Conservation (phyloP, 805 yeast species). For the Metschnikowia baotianmanensis region DNA sequence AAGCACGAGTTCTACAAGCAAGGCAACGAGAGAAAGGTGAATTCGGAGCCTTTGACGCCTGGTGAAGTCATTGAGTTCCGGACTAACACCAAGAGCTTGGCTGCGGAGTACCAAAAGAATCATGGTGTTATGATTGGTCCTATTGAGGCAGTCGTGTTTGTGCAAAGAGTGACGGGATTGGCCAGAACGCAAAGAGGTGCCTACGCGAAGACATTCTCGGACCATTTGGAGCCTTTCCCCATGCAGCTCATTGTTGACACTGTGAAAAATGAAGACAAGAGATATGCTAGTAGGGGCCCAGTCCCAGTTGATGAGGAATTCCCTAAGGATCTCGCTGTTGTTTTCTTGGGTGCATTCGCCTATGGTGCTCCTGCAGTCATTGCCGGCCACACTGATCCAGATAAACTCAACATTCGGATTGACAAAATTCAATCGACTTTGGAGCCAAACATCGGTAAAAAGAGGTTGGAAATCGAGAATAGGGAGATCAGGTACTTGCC, state of each 20-base stretch:
- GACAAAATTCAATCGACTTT: slow-evolving; percentile 35
- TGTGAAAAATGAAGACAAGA: slow-evolving; percentile 68
- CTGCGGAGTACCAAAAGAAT: slow-evolving; percentile 43
- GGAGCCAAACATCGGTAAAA: slow-evolving; percentile 67
- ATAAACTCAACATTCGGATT: slow-evolving; percentile 50
- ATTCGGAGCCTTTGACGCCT: slow-evolving; percentile 34
- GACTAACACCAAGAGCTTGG: slow-evolving; percentile 38
- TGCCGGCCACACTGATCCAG: slow-evolving; percentile 49
- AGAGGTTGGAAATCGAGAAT: slow-evolving; percentile 56
- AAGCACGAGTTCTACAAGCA: slow-evolving; percentile 44
- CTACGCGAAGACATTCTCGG: slow-evolving; percentile 65
- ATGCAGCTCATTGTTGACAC: slow-evolving; percentile 74
- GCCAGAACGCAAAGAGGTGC: slow-evolving; percentile 70
- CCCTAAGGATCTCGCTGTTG: slow-evolving; percentile 67
- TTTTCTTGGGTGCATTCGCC: slow-evolving; percentile 81
- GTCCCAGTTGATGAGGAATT: slow-evolving; percentile 77
- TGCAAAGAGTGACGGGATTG: slow-evolving; percentile 76
- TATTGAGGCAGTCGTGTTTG: slow-evolving; percentile 61
- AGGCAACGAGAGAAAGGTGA: slow-evolving; percentile 22
- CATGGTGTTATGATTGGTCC: slow-evolving; percentile 62
- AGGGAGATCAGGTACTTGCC: slow-evolving; percentile 59
- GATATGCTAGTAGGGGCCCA: slow-evolving; percentile 73
- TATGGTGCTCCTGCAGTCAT: slow-evolving; percentile 79
- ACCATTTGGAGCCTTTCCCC: slow-evolving; percentile 59
- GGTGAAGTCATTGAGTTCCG: slow-evolving; percentile 49